phyloP scores from a whole-genome alignment of 2,329 filamentous ascomycete species.

The Pestalotiopsis sp. region DNA sequence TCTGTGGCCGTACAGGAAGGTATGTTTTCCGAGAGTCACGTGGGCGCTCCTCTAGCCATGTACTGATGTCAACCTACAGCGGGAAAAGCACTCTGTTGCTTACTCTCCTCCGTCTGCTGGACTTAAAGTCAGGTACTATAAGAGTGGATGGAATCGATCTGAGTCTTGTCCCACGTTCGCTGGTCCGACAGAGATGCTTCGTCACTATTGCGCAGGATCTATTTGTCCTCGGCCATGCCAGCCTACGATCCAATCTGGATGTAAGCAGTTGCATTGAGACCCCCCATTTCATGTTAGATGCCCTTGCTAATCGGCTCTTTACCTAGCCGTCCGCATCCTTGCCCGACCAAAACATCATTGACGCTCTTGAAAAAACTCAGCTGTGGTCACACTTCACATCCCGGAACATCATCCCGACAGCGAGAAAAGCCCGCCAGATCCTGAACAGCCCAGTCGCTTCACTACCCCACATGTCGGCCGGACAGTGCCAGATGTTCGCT shows the following conservation, averaged over 20 bases:
- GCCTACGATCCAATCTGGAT: slow-evolving; percentile 33
- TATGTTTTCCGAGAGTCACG: slow-evolving; percentile 20
- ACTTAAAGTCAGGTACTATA: slow-evolving; percentile 28
- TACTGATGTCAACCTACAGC: slow-evolving; percentile 23
- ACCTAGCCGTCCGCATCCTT: slow-evolving; percentile 2
- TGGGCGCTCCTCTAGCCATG: no score
- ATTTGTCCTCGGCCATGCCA: slow-evolving; percentile 25
- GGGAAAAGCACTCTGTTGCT: slow-evolving; percentile 38
- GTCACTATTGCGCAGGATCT: slow-evolving; percentile 35
- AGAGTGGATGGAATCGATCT: slow-evolving; percentile 32
- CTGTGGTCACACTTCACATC: slow-evolving; percentile 21
- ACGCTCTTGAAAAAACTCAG: slow-evolving; percentile 16
- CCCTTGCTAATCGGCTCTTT: background rate
- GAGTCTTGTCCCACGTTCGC: slow-evolving; percentile 19
- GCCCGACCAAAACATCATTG: slow-evolving; percentile 22
- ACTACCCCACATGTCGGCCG: slow-evolving; percentile 33
- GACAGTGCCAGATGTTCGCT: slow-evolving; percentile 35
- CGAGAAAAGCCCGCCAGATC: background rate
- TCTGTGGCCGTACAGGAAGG: slow-evolving; percentile 57
- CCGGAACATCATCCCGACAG: background rate
- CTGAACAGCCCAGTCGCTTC: slow-evolving; percentile 14
- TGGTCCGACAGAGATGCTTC: slow-evolving; percentile 30
- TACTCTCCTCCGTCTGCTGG: slow-evolving; percentile 25
- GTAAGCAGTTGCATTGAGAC: slow-evolving; percentile 12
- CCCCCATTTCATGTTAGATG: background rate